Conservation (phyloP, 305 asterid species). For the Fraxinus albicans region DNA sequence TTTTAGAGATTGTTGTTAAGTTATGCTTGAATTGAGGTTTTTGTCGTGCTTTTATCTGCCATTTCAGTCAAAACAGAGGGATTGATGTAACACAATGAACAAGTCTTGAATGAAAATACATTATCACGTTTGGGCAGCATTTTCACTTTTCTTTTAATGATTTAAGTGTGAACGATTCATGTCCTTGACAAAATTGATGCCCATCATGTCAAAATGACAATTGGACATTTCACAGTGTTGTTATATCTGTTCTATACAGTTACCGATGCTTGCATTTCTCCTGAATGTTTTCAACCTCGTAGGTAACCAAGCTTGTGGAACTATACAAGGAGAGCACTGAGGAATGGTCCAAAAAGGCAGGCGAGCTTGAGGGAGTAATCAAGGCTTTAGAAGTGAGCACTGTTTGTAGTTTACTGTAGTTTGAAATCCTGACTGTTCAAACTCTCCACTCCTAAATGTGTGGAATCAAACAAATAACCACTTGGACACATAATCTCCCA, state of each 20-base stretch:
- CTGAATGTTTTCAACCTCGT: constrained; percentile 1
- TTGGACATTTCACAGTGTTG: neutral
- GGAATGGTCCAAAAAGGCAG: constrained; percentile 98
- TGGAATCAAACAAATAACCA: neutral
- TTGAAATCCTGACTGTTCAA: neutral
- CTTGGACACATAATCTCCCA: neutral
- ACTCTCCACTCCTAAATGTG: constrained; percentile 3
- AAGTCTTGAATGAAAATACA: neutral
- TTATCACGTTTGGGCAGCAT: neutral
- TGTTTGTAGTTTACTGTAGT: constrained; percentile 16
- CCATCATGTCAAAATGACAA: neutral
- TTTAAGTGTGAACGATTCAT: neutral
- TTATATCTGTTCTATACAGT: neutral
- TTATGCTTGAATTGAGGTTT: neutral
- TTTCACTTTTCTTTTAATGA: neutral
- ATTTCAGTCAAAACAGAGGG: neutral
- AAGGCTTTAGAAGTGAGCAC: constrained; percentile 86
- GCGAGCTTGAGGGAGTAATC: constrained; percentile 95
- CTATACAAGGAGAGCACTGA: constrained; percentile 87
- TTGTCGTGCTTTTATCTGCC: neutral
- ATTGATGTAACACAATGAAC: neutral
- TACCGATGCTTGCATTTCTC: constrained; percentile 16
- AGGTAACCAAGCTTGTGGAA: constrained; percentile 80
- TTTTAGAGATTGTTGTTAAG: neutral
- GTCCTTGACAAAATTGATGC: neutral